phyloP scores from a whole-genome alignment of 2,329 filamentous ascomycete genomes.

The Epichloe baconii region DNA sequence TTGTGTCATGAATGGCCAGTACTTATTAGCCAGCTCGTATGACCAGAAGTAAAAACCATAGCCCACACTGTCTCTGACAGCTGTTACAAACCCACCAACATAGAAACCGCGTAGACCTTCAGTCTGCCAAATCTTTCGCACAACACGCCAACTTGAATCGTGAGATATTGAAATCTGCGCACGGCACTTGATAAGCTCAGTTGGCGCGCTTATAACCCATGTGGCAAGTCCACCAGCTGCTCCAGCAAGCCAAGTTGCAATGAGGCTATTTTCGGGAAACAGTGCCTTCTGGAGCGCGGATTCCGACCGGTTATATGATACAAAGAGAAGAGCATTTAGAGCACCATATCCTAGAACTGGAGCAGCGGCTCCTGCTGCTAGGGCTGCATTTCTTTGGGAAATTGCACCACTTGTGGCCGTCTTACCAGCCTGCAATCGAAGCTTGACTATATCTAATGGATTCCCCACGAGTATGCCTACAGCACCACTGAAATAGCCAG shows the following conservation, averaged over 20 bases:
- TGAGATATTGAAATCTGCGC: constrained; percentile 49
- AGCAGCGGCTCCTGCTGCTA: constrained; percentile 59
- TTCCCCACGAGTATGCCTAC: constrained; percentile 82
- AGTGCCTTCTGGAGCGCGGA: constrained; percentile 13
- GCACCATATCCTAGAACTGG: constrained; percentile 84
- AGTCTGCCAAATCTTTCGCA: constrained; percentile 43
- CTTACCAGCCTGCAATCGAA: constrained; percentile 53
- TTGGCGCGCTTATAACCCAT: constrained; percentile 76
- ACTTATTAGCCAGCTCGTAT: constrained; percentile 63
- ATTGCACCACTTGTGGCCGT: constrained; percentile 5
- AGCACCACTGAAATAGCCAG: constrained; percentile 79
- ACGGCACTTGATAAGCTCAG: constrained; percentile 81
- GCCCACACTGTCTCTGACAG: constrained; percentile 73
- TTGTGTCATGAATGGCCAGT: constrained; percentile 27
- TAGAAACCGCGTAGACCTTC: constrained; percentile 61
- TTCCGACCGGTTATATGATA: constrained; percentile 80
- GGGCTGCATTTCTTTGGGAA: constrained; percentile 19
- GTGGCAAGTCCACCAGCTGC: constrained; percentile 72
- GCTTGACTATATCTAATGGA: constrained; percentile 55
- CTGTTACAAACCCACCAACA: constrained; percentile 68
- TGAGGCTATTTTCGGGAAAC: constrained; percentile 32
- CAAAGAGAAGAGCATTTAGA: constrained; percentile 79
- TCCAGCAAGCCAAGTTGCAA: constrained; percentile 66
- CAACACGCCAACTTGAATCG: constrained; percentile 49
- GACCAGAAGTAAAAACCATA: constrained; percentile 97